Evolutionary conservation across 768 basidiomycete genomes (phyloP).

Genomic region (Coprinellus aureogranulatus): DNA sequence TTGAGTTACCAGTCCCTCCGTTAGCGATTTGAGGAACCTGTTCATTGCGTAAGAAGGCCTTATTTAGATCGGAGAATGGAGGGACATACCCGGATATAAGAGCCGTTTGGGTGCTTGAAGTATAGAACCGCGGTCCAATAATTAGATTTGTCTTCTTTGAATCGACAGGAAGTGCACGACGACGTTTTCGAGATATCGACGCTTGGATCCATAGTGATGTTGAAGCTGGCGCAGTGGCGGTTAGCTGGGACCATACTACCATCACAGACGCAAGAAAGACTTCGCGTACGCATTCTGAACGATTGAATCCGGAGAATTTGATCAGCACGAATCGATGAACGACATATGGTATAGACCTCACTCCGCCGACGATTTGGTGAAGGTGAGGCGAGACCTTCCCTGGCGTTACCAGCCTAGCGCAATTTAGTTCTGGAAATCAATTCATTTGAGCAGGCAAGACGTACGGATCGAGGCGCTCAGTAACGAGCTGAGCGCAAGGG

Average conservation of each 20-base stretch:
- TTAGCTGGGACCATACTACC: no score
- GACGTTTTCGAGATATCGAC: background rate
- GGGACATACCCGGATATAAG: conserved; percentile 2
- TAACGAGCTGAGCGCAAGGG: conserved; percentile 9
- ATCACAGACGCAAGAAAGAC: background rate
- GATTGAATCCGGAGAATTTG: no score
- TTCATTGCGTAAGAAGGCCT: background rate
- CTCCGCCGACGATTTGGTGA: conserved; percentile 11
- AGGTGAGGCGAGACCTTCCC: conserved; percentile 7
- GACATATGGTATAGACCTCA: background rate
- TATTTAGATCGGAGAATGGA: background rate
- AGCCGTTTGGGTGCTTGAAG: conserved; percentile 9
- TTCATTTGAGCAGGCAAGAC: background rate
- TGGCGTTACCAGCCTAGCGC: conserved; percentile 2
- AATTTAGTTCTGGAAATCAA: background rate
- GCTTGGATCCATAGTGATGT: conserved; percentile 4
- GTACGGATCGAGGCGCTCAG: conserved; percentile 8
- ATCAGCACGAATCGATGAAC: background rate
- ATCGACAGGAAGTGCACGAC: conserved; percentile 5
- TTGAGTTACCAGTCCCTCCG: background rate
- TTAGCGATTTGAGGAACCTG: conserved; percentile 9
- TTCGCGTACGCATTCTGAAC: conserved; percentile 8
- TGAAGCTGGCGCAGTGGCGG: background rate
- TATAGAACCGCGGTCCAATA: conserved; percentile 9
- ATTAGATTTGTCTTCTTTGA: conserved; percentile 8